These are phyloP conservation scores for Cunninghamia lanceolata DNA, from an alignment of 75 land plant species.

Conservation along the genomic window DNA sequence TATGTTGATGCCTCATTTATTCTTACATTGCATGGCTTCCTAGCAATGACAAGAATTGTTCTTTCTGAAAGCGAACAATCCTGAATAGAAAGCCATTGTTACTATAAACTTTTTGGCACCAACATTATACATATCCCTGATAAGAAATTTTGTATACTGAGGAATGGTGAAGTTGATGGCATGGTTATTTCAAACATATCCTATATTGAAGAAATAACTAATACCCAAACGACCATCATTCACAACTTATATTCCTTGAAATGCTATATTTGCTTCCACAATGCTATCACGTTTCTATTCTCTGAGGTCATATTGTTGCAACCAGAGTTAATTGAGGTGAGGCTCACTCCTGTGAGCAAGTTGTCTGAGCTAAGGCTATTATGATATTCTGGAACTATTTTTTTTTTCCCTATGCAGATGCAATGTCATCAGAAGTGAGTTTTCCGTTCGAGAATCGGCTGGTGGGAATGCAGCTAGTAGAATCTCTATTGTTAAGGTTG, in stretches of 20 bases:
- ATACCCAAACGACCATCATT: neutral
- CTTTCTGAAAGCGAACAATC: constrained; percentile 38
- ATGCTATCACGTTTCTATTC: neutral
- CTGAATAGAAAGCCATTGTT: constrained; percentile 21
- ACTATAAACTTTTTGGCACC: constrained; percentile 30
- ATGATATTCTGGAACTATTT: constrained; percentile 30
- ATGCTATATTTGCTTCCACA: neutral
- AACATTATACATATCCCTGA: constrained; percentile 5
- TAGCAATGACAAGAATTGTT: constrained; percentile 2
- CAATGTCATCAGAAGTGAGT: constrained; percentile 36
- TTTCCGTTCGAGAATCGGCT: constrained; percentile 59
- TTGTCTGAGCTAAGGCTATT: constrained; percentile 26
- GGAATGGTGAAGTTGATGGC: neutral
- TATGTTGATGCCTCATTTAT: constrained; percentile 14
- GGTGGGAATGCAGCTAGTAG: constrained; percentile 19
- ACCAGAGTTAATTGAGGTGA: constrained; percentile 39
- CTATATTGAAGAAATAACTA: neutral
- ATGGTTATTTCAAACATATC: neutral
- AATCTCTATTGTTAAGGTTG: constrained; percentile 63
- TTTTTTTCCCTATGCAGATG: constrained; percentile 28
- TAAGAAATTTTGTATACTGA: neutral
- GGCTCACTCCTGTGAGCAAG: constrained; percentile 44
- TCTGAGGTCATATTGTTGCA: constrained; percentile 27
- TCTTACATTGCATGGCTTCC: constrained; percentile 12
- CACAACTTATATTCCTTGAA: neutral